Base-by-base conservation (phyloP, 208 protist genomes). In the Acanthamoeba healyi region DNA sequence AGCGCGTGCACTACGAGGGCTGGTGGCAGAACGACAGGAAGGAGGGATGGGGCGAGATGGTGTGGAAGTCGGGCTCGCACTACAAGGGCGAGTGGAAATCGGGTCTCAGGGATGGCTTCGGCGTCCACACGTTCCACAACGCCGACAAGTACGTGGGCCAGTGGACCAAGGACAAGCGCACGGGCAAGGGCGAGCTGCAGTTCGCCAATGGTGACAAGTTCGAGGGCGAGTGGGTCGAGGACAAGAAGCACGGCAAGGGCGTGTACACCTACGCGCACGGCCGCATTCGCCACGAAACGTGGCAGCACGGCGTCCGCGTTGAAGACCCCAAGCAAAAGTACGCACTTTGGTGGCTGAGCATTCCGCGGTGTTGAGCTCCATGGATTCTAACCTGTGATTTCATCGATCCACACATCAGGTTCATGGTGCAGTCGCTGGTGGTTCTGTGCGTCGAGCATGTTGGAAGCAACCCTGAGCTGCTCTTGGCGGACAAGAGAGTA, bases 181-280 rank as follows among this genome's bases (percentile, higher is more conserved):
- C 44, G 44, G 77, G 77, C 44, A 91, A 91, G 40, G 84, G 84
- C n/a, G 84, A 72, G 34, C 49, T 91, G 12, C 49, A 29, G 26
- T 91, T 91, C 19, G 84, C 84, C 56, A 91, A 91, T n/a, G 84
- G 84, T 3, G 84, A 91, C 58, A 86, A 72, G 36, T 91, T 91
- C 34, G 84, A 91, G 32, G 84, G 84, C n/a, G 84, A 72, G n/a
- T 91, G 84, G 84, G 56, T 72, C 36, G 58, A 91, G 44, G 84
- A 91, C 56, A 91, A 91, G 56, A 72, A 63, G 56, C 84, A 91
- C 34, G 84, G 84, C 10, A 91, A 91, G 32, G 49, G 84, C 9
- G 40, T 72, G 10, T 91, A 72, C 36, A 91, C 49, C 26, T 91
- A 72, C 40, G 84, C 84, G 4, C 84, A 91, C 58, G 84, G 84